Conservation (phyloP, 2,329 filamentous ascomycete species). For the Podosphaera xanthii region DNA sequence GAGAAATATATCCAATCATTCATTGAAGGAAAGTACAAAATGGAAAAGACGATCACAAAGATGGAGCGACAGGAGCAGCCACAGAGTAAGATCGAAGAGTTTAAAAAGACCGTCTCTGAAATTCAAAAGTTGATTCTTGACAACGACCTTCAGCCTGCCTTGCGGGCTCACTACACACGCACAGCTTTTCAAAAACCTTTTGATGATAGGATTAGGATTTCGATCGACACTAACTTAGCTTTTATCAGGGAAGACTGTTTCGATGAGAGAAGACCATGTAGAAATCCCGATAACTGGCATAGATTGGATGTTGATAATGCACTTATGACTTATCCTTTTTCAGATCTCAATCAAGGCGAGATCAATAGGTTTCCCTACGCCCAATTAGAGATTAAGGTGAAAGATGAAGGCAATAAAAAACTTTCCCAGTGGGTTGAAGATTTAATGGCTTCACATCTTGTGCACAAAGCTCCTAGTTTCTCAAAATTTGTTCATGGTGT, state of each 20-base stretch:
- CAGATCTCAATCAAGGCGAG: constrained; percentile 70
- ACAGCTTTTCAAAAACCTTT: constrained; percentile 92
- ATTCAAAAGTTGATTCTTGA: constrained; percentile 64
- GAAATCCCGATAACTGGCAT: constrained; percentile 77
- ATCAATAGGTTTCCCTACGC: constrained; percentile 79
- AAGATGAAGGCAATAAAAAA: constrained; percentile 39
- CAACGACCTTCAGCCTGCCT: constrained; percentile 56
- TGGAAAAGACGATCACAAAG: constrained; percentile 78
- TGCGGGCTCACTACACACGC: constrained; percentile 81
- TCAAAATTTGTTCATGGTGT: constrained; percentile 95
- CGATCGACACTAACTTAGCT: constrained; percentile 77
- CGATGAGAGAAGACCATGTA: constrained; percentile 64
- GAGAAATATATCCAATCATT: constrained; percentile 83
- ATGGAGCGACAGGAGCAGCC: constrained; percentile 57
- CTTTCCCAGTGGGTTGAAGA: constrained; percentile 74
- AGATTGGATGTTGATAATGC: constrained; percentile 67
- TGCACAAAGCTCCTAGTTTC: constrained; percentile 74
- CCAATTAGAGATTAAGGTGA: constrained; percentile 78
- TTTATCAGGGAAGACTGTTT: constrained; percentile 64
- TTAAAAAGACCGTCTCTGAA: constrained; percentile 48
- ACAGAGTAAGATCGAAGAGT: constrained; percentile 39
- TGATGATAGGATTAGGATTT: constrained; percentile 74
- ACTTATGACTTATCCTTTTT: constrained; percentile 71
- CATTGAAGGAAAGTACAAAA: constrained; percentile 65
- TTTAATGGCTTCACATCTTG: constrained; percentile 75